Percentiles rank a stretch among this genome's conserved stretches.
These are phyloP conservation scores for Hydnomerulius pinastri DNA, from an alignment of 768 basidiomycete genomes.

Conservation along the genomic window DNA sequence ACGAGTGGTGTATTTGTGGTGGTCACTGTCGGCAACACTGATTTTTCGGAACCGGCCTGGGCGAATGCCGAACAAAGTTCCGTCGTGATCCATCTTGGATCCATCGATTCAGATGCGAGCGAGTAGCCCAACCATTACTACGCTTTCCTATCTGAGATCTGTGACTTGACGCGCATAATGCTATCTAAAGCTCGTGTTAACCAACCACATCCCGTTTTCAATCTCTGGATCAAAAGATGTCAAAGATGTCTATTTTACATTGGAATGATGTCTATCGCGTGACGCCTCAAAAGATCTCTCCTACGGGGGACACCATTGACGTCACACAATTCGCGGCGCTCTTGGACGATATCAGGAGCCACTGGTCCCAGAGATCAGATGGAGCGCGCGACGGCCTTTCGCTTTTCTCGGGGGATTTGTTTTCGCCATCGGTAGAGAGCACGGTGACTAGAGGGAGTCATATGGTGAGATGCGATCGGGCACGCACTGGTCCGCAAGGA, in stretches of 20 bases:
- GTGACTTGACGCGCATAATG: too few relatives aligned
- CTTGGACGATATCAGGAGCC: conserved; percentile 59
- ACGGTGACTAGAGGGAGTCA: conserved; percentile 88
- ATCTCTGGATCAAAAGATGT: conserved; percentile 29
- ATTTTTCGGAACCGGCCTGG: too few relatives aligned
- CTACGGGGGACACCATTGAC: conserved; percentile 67
- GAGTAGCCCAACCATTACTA: background rate
- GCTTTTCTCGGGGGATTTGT: conserved; percentile 88
- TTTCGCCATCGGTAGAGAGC: conserved; percentile 85
- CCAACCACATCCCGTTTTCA: background rate
- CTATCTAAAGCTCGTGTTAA: too few relatives aligned
- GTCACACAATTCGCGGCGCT: conserved; percentile 84
- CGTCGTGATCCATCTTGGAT: too few relatives aligned
- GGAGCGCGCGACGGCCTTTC: conserved; percentile 69
- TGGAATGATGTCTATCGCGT: conserved; percentile 89
- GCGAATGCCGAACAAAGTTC: too few relatives aligned
- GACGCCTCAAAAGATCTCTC: conserved; percentile 64
- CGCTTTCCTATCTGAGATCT: background rate
- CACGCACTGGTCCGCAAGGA: too few relatives aligned
- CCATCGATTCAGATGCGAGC: too few relatives aligned
- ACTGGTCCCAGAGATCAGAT: conserved; percentile 52
- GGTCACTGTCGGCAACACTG: too few relatives aligned
- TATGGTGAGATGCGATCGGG: conserved; percentile 59
- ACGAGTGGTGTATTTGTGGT: too few relatives aligned
- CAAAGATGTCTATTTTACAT: conserved; percentile 52